Percentiles rank a stretch among this genome's conserved stretches.
These are phyloP conservation scores for Physcomitrium patens DNA, from an alignment of 225 moss, liverwort and hornwort genomes.

Conservation along the genomic window DNA sequence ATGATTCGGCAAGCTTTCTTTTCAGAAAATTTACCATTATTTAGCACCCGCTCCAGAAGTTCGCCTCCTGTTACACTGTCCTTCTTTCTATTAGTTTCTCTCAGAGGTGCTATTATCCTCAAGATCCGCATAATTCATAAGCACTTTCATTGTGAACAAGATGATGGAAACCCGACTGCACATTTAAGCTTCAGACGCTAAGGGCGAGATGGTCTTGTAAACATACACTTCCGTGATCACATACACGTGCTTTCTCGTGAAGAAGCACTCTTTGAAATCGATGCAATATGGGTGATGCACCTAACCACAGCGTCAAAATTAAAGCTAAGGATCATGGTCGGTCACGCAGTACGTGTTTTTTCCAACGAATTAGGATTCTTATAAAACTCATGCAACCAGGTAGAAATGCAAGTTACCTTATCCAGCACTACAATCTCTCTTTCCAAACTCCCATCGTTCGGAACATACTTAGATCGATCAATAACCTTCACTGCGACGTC, in stretches of 20 bases:
- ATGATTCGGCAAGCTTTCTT: conserved; percentile 64
- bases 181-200: not conserved
- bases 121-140: not conserved
- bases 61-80: conserved; percentile 86
- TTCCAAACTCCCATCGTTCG: conserved; percentile 78
- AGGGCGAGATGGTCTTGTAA: not conserved
- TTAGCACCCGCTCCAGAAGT: conserved; percentile 74
- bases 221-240: conserved; percentile 90
- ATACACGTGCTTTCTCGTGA: conserved; percentile 80
- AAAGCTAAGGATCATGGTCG: not conserved
- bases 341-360: not conserved
- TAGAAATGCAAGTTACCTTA: conserved; percentile 43
- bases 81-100: conserved; percentile 20
- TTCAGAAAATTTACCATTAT: conserved; percentile 64
- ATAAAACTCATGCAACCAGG: not conserved
- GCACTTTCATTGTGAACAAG: not conserved
- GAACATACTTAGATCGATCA: conserved; percentile 76
- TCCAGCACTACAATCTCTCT: conserved; percentile 81
- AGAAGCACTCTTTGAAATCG: conserved; percentile 81
- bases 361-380: not conserved
- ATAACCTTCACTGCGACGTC: conserved; percentile 83
- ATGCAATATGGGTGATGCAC: conserved; percentile 83
- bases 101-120: not conserved
- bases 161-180: not conserved
- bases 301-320: conserved; percentile 31